Evolutionary conservation across 768 basidiomycete genomes (phyloP).

Genomic region (Termitomyces sp.): DNA sequence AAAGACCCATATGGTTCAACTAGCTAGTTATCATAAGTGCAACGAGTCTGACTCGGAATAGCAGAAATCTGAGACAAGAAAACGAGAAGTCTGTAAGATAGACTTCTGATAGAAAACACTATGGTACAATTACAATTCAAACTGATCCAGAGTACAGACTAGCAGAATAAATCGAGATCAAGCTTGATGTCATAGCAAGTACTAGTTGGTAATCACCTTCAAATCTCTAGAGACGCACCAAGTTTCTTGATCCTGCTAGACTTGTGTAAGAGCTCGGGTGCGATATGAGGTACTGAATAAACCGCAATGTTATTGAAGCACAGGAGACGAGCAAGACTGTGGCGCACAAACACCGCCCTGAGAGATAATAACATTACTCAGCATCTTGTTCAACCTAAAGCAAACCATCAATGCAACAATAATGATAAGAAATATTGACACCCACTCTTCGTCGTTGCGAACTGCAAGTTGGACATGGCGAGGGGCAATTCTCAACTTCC

Average conservation of each 20-base stretch:
- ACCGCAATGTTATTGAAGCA: not conserved
- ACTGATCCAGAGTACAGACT: not conserved
- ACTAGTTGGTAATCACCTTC: not conserved
- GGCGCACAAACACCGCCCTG: conserved; percentile 75
- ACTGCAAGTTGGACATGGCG: conserved; percentile 81
- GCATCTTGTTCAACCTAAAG: conserved; percentile 50
- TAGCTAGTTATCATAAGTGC: too few species aligned
- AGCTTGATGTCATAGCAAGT: not conserved
- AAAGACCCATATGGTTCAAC: not conserved
- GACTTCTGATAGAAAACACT: not conserved
- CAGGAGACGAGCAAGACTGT: conserved; percentile 5
- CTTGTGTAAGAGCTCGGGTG: conserved; percentile 18
- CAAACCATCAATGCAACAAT: not conserved
- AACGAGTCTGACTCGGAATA: not conserved
- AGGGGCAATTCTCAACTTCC: conserved; percentile 82
- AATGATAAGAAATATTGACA: not conserved
- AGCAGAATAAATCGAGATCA: not conserved
- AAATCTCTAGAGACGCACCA: not conserved
- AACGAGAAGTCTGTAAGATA: not conserved
- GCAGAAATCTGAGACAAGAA: not conserved
- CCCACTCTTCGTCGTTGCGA: conserved; percentile 70
- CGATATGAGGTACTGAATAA: conserved; percentile 20
- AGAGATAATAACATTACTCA: conserved; percentile 64
- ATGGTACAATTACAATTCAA: not conserved
- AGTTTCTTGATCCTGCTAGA: conserved; percentile 1